Conservation (phyloP, 2,329 filamentous ascomycete species). For the Colletotrichum graminicola region DNA sequence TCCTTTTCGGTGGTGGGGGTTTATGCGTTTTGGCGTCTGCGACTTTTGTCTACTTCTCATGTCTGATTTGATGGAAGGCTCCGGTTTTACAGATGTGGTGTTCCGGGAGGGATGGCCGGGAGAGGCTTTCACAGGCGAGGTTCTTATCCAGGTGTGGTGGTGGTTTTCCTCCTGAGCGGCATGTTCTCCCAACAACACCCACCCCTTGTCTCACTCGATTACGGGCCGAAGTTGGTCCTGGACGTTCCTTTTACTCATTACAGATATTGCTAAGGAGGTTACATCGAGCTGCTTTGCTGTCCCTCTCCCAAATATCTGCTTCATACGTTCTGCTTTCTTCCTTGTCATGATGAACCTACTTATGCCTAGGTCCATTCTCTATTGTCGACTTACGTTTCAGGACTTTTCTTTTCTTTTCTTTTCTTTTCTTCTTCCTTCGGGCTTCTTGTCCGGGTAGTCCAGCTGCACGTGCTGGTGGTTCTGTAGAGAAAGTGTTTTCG, state of each 20-base stretch:
- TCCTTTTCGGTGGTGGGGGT: neutral
- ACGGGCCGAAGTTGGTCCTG: constrained; percentile 6
- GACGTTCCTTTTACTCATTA: constrained; percentile 17
- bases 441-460: neutral
- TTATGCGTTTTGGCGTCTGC: constrained; percentile 22
- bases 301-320: neutral
- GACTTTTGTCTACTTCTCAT: neutral
- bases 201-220: neutral
- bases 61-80: neutral
- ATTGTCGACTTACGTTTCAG: neutral
- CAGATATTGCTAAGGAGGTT: neutral
- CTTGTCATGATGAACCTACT: neutral
- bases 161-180: constrained; percentile 12
- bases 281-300: neutral
- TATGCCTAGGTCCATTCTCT: constrained; percentile 9
- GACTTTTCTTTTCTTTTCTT: neutral
- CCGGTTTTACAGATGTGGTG: constrained; percentile 4
- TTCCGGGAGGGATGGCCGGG: neutral
- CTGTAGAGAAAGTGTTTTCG: neutral
- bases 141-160: neutral
- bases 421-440: neutral
- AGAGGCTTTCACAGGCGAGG: neutral
- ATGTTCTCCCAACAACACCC: neutral
- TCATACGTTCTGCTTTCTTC: neutral
- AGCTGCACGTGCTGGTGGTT: neutral